Evolutionary conservation across 805 yeast genomes (phyloP).

Genomic region (Danielia oregonensis): DNA sequence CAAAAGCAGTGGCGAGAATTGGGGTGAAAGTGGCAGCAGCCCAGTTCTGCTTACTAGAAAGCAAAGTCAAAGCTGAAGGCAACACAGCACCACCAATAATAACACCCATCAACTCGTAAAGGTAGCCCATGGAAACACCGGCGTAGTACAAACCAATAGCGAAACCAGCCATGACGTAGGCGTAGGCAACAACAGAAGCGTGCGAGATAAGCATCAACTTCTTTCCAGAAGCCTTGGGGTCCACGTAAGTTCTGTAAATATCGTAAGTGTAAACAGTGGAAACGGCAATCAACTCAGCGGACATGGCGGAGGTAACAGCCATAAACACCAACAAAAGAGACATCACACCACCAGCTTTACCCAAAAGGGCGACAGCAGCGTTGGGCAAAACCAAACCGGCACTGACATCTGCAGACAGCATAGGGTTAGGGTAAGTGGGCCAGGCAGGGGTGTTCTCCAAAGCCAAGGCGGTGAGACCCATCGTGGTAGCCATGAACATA

Average conservation of each 20-base stretch:
- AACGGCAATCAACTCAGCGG: slow-evolving; percentile 86
- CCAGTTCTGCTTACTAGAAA: slow-evolving; percentile 61
- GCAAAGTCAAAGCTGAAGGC: slow-evolving; percentile 65
- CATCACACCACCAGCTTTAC: slow-evolving; percentile 86
- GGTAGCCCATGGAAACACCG: slow-evolving; percentile 79
- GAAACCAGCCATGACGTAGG: slow-evolving; percentile 72
- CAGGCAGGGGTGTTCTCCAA: slow-evolving; percentile 65
- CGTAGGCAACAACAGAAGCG: slow-evolving; percentile 52
- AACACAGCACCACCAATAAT: slow-evolving; percentile 84
- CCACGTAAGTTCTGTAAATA: slow-evolving; percentile 73
- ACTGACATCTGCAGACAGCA: slow-evolving; percentile 65
- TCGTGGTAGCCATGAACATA: slow-evolving; percentile 72
- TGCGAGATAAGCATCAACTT: slow-evolving; percentile 69
- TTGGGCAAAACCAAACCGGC: slow-evolving; percentile 80
- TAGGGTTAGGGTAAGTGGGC: slow-evolving; percentile 73
- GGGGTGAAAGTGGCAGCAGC: slow-evolving; percentile 76
- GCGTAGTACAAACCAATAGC: slow-evolving; percentile 81
- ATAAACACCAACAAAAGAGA: slow-evolving; percentile 75
- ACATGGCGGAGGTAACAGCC: slow-evolving; percentile 92
- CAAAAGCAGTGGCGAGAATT: slow-evolving; percentile 67
- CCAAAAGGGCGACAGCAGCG: slow-evolving; percentile 81
- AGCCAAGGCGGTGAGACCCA: slow-evolving; percentile 83
- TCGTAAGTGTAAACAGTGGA: slow-evolving; percentile 85
- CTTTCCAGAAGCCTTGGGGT: slow-evolving; percentile 76
- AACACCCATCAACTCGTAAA: slow-evolving; percentile 86